A percentile compares a stretch with the other conserved stretches of the same genome.
Evolutionary conservation across 495 filamentous ascomycete genomes (phyloP).

Genomic region (Penicillium silybi): DNA sequence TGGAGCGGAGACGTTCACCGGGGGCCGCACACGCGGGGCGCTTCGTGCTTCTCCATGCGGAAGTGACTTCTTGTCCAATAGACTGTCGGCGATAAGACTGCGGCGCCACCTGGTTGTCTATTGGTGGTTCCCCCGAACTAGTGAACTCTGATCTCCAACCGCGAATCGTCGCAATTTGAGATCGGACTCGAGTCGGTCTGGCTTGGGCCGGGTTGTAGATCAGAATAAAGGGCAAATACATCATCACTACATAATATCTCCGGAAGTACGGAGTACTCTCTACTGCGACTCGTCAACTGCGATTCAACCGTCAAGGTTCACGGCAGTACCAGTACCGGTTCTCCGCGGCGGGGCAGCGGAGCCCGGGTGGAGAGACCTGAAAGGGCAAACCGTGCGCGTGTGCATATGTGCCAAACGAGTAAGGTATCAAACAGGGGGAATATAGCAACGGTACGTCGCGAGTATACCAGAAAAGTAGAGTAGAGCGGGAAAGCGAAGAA

Average conservation of each 20-base stretch:
- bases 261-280: too few relatives aligned
- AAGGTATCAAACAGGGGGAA: too few relatives aligned
- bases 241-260: background rate
- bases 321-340: too few relatives aligned
- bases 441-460: too few relatives aligned
- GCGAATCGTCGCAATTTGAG: too few relatives aligned
- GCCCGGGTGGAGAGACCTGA: background rate
- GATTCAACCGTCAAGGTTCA: too few relatives aligned
- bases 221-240: background rate
- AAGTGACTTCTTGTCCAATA: background rate
- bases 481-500: background rate
- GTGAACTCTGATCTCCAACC: background rate
- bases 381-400: background rate
- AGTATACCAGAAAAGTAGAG: too few relatives aligned
- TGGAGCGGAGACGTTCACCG: background rate
- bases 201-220: background rate
- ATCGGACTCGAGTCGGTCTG: background rate
- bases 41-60: background rate
- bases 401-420: too few relatives aligned
- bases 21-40: background rate
- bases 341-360: background rate
- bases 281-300: too few relatives aligned
- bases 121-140: background rate
- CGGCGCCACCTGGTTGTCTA: constrained; percentile 9
- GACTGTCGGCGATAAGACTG: constrained; percentile 3